Evolutionary conservation across 208 protist species (phyloP).

Genomic region (Angomonas desouzai): DNA sequence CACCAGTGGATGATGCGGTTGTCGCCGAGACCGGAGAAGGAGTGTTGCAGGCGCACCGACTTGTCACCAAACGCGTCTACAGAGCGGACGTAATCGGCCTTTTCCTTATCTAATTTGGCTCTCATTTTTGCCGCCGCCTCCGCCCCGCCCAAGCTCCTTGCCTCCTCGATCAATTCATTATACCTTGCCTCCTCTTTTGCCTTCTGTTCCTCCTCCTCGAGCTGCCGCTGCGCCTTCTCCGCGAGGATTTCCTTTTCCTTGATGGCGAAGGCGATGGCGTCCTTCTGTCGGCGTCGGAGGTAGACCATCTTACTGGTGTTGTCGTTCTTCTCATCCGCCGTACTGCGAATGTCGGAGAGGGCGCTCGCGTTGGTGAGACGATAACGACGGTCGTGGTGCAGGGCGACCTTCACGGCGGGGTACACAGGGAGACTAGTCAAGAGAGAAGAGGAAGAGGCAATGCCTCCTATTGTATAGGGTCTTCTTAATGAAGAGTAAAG

Average conservation of each 20-base stretch:
- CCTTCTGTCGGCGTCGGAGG: constrained; percentile 59
- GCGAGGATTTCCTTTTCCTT: constrained; percentile 76
- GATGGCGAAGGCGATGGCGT: constrained; percentile 65
- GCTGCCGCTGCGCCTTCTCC: constrained; percentile 67
- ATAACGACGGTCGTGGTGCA: constrained; percentile 15
- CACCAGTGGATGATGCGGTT: constrained; percentile 87
- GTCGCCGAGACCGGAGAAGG: constrained; percentile 80
- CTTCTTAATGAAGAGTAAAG: no score
- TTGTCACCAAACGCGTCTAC: constrained; percentile 84
- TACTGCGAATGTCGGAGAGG: constrained; percentile 58
- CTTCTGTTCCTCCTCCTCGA: constrained; percentile 43
- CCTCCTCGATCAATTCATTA: constrained; percentile 49
- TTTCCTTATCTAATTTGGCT: constrained; percentile 35
- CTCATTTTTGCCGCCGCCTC: constrained; percentile 52
- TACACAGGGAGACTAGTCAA: no score
- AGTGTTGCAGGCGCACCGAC: constrained; percentile 76
- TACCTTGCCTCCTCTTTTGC: constrained; percentile 40
- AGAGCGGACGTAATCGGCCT: constrained; percentile 66
- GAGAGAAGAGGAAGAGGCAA: no score
- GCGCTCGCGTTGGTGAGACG: constrained; percentile 75
- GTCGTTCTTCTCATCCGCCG: constrained; percentile 64
- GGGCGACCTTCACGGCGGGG: no score
- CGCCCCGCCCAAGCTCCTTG: constrained; percentile 38
- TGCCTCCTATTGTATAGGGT: no score
- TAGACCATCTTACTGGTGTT: constrained; percentile 75